A percentile compares a stretch with the other conserved stretches of the same genome.
Conservation (phyloP, 768 basidiomycete genomes). For the Saitozyma podzolica region DNA sequence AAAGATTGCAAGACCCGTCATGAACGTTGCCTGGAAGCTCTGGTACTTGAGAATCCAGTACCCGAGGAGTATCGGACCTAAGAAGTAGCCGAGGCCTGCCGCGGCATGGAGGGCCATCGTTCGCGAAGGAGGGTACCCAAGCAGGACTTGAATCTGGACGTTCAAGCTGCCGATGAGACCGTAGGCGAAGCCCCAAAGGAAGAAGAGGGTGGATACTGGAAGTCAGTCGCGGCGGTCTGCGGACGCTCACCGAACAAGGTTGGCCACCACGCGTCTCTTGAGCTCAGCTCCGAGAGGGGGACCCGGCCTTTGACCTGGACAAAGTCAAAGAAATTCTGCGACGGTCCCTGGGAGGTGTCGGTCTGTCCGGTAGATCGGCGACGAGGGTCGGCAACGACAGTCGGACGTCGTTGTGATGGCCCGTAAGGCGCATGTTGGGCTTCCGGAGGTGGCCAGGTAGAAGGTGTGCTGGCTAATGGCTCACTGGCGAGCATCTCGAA, state of each 20-base stretch:
- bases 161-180: conserved; percentile 48
- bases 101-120: conserved; percentile 40
- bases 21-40: conserved; percentile 49
- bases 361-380: too few species aligned
- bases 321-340: conserved; percentile 46
- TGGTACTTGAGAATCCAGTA: conserved; percentile 38
- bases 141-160: conserved; percentile 33
- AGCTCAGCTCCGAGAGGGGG: conserved; percentile 35
- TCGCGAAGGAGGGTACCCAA: conserved; percentile 28
- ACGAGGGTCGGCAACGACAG: too few species aligned
- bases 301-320: conserved; percentile 39
- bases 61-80: conserved; percentile 37
- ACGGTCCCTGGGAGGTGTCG: conserved; percentile 20
- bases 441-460: not conserved
- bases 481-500: conserved; percentile 20
- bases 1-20: conserved; percentile 45
- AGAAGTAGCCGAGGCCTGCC: conserved; percentile 42
- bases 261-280: conserved; percentile 43
- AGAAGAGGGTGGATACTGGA: conserved; percentile 44
- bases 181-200: conserved; percentile 50
- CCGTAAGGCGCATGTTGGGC: not conserved
- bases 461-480: conserved; percentile 1
- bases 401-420: too few species aligned
- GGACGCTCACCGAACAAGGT: conserved; percentile 39
- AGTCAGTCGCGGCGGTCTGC: not conserved